These are phyloP conservation scores for Vaccinium macrocarpon DNA, from an alignment of 148 eudicot species.

Conservation along the genomic window DNA sequence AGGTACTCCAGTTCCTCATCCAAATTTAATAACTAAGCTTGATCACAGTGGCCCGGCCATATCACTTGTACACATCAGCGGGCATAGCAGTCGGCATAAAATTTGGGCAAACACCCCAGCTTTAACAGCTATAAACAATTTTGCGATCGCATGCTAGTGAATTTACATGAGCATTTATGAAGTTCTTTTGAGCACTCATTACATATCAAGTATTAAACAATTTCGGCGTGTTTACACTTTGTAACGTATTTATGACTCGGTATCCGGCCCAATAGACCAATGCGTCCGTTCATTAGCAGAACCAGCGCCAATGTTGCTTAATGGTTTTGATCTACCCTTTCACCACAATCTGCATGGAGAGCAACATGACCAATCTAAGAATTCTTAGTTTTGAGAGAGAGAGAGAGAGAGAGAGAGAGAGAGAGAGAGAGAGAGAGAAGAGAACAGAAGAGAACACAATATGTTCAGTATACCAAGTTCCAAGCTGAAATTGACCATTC, in stretches of 20 bases:
- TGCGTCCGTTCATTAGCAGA: background rate
- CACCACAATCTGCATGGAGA: slow-evolving; percentile 18
- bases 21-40: too few relatives aligned
- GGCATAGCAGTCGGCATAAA: too few relatives aligned
- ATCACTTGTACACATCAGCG: too few relatives aligned
- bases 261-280: background rate
- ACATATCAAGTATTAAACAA: background rate
- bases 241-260: background rate
- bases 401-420: too few relatives aligned
- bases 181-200: background rate
- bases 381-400: background rate
- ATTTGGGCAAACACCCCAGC: background rate
- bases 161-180: background rate
- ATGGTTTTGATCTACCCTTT: background rate
- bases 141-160: background rate
- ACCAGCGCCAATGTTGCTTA: background rate
- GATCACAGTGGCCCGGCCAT: too few relatives aligned
- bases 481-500: background rate
- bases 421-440: too few relatives aligned
- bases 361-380: background rate
- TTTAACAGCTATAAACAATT: background rate
- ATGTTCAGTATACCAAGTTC: too few relatives aligned
- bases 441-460: too few relatives aligned
- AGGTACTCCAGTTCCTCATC: too few relatives aligned
- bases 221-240: background rate